Percentiles rank a stretch among this genome's conserved stretches.
These are phyloP conservation scores for Zizania latifolia DNA, from an alignment of 176 grass and related monocot genomes.

Conservation along the genomic window DNA sequence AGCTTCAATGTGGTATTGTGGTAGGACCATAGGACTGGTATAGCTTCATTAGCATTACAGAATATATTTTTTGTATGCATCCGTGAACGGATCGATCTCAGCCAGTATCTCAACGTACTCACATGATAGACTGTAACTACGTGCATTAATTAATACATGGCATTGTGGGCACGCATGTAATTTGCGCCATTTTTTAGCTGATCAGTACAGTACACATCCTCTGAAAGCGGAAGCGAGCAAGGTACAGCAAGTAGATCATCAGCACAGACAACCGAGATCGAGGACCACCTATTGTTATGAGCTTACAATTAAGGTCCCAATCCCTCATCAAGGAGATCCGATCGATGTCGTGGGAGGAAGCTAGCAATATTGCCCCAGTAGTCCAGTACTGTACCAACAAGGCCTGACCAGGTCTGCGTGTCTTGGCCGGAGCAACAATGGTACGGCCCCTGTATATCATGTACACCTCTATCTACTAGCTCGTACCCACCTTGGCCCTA, in stretches of 20 bases:
- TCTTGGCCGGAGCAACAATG: conserved; percentile 5
- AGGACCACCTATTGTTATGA: conserved; percentile 30
- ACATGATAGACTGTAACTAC: not conserved
- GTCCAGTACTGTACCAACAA: not conserved
- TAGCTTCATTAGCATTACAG: not conserved
- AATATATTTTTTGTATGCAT: not conserved
- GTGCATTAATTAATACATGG: not conserved
- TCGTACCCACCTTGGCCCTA: not conserved
- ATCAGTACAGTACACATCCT: not conserved
- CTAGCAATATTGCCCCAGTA: conserved; percentile 8
- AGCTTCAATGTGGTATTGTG: too few relatives aligned
- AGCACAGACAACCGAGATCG: not conserved
- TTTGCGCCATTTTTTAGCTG: not conserved
- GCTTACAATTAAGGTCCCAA: conserved; percentile 17
- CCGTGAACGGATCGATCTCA: not conserved
- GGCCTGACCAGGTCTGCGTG: not conserved
- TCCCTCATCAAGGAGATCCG: conserved; percentile 18
- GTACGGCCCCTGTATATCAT: not conserved
- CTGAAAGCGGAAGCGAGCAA: not conserved
- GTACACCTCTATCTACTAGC: not conserved
- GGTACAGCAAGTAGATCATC: not conserved
- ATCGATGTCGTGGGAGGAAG: not conserved
- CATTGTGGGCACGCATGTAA: not conserved
- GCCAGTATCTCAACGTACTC: not conserved
- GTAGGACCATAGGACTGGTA: too few relatives aligned